Conservation (phyloP, 345 rosid species). For the Populus deltoides region DNA sequence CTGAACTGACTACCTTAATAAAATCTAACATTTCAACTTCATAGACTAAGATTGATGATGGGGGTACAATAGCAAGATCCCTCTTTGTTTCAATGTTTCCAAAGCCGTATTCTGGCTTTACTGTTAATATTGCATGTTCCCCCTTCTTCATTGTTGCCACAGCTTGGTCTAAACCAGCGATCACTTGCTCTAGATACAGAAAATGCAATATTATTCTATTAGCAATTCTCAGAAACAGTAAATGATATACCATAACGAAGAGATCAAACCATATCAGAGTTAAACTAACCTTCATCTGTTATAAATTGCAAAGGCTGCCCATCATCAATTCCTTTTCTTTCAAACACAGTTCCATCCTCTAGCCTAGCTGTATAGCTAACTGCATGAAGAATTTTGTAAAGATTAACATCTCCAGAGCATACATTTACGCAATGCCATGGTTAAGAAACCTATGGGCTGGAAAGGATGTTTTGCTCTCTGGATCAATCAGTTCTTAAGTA, state of each 20-base stretch:
- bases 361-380: constrained; percentile 49
- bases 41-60: constrained; percentile 38
- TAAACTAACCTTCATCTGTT: constrained; percentile 50
- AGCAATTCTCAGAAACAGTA: neutral
- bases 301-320: constrained; percentile 44
- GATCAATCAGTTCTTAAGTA: neutral
- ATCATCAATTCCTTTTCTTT: constrained; percentile 51
- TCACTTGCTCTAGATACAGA: constrained; percentile 42
- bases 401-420: too few relatives aligned
- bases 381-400: constrained; percentile 23
- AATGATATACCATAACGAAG: neutral
- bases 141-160: constrained; percentile 56
- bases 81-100: constrained; percentile 36
- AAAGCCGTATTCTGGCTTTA: constrained; percentile 51
- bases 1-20: constrained; percentile 34
- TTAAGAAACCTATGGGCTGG: neutral
- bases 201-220: neutral
- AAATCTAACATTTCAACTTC: constrained; percentile 51
- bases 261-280: neutral
- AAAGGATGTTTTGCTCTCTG: neutral
- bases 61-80: constrained; percentile 42
- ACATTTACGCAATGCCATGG: neutral
- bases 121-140: constrained; percentile 40
- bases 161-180: constrained; percentile 47
- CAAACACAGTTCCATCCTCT: constrained; percentile 53